phyloP scores from a whole-genome alignment of 2,329 filamentous ascomycete genomes.

The Penicillium sp. region DNA sequence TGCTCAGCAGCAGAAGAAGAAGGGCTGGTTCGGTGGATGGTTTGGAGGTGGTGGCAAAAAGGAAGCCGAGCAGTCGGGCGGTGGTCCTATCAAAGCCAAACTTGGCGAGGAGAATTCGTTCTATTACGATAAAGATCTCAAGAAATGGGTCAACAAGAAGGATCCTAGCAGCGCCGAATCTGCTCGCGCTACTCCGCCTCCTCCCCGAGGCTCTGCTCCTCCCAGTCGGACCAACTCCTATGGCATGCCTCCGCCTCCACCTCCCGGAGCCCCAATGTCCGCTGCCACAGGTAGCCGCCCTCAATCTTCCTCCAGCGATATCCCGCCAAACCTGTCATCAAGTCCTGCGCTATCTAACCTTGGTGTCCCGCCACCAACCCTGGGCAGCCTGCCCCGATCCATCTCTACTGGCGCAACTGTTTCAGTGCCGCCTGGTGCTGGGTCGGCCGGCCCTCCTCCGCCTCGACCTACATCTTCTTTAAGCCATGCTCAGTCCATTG shows the following conservation, averaged over 20 bases:
- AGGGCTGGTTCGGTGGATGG: conserved; percentile 79
- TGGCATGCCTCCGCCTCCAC: conserved; percentile 48
- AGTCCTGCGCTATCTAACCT: conserved; percentile 31
- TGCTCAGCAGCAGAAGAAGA: conserved; percentile 34
- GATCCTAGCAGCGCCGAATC: conserved; percentile 59
- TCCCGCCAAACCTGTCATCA: conserved; percentile 22
- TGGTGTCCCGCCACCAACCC: conserved; percentile 27
- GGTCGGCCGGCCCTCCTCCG: conserved; percentile 42
- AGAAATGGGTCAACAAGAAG: conserved; percentile 98
- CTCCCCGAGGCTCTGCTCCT: conserved; percentile 58
- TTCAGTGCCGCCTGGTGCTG: conserved; percentile 31
- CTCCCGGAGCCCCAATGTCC: conserved; percentile 21
- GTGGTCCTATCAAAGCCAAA: conserved; percentile 75
- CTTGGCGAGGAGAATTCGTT: conserved; percentile 90
- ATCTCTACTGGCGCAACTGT: conserved; percentile 34
- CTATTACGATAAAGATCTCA: conserved; percentile 90
- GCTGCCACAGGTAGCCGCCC: conserved; percentile 26
- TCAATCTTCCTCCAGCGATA: conserved; percentile 30
- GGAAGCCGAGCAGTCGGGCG: conserved; percentile 43
- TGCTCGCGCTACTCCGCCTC: conserved; percentile 67
- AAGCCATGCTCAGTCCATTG: conserved; percentile 90
- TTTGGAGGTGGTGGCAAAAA: conserved; percentile 63
- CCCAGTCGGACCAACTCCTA: conserved; percentile 50
- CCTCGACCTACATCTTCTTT: conserved; percentile 71
- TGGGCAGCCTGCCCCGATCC: conserved; percentile 30